Evolutionary conservation across 352 stramenopile species (phyloP).

Genomic region (Pythium insidiosum): DNA sequence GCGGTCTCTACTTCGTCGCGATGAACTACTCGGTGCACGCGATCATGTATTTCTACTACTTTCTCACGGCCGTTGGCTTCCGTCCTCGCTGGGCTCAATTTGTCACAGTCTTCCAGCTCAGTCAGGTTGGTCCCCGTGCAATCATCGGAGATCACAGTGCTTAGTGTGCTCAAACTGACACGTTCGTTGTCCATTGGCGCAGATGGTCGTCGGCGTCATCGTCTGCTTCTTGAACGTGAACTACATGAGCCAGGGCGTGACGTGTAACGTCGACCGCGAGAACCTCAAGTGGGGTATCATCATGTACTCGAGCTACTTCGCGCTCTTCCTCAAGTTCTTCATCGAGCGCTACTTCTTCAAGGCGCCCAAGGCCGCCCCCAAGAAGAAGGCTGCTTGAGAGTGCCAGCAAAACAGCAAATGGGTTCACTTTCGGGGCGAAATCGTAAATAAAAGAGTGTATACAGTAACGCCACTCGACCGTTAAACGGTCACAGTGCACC

Average conservation of each 20-base stretch:
- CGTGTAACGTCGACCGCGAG: conserved; percentile 70
- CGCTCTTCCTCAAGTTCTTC: conserved; percentile 91
- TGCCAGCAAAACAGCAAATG: too few species aligned
- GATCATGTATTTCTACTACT: conserved; percentile 98
- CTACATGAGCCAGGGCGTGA: conserved; percentile 61
- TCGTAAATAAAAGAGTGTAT: too few species aligned
- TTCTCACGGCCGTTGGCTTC: conserved; percentile 79
- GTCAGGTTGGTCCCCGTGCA: conserved; percentile 52
- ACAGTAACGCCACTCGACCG: too few species aligned
- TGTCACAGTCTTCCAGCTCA: conserved; percentile 89
- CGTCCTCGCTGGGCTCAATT: conserved; percentile 67
- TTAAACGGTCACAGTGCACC: too few species aligned
- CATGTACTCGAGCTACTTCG: conserved; percentile 94
- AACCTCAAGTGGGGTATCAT: conserved; percentile 88
- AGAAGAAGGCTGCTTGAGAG: conserved; percentile 40
- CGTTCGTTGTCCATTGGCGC: too few species aligned
- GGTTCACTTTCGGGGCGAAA: too few species aligned
- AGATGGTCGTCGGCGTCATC: conserved; percentile 71
- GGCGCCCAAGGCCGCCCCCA: conserved; percentile 5
- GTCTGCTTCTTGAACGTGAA: conserved; percentile 69
- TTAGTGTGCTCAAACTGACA: not conserved
- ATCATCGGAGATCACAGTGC: too few species aligned
- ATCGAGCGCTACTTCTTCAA: conserved; percentile 81
- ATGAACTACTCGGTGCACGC: conserved; percentile 98
- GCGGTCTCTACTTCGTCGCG: conserved; percentile 94